Conservation (phyloP, 345 rosid species). For the Citrus cavaleriei region DNA sequence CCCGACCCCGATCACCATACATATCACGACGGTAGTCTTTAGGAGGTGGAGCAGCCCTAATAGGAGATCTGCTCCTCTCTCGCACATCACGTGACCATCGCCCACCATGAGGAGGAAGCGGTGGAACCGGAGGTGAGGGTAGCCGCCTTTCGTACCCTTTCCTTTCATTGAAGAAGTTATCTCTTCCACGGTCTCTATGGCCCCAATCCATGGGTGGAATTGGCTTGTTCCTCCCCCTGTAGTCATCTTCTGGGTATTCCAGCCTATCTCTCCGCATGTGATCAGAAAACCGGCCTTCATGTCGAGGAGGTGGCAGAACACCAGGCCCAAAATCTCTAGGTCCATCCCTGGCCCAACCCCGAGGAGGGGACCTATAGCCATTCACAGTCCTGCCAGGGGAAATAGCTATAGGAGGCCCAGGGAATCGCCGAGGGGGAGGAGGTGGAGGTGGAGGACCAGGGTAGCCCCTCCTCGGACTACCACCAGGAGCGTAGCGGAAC, state of each 20-base stretch:
- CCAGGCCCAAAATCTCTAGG: constrained; percentile 56
- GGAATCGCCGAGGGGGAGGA: constrained; percentile 49
- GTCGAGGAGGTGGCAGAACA: constrained; percentile 57
- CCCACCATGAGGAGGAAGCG: constrained; percentile 37
- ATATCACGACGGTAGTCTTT: constrained; percentile 55
- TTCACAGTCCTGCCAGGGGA: constrained; percentile 62
- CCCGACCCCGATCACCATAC: constrained; percentile 54
- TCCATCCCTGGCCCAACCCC: constrained; percentile 54
- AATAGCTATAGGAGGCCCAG: constrained; percentile 54
- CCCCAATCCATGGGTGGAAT: constrained; percentile 49
- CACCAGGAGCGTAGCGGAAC: constrained; percentile 49
- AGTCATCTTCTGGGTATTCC: constrained; percentile 53
- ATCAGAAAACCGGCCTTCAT: constrained; percentile 57
- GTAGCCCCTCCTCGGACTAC: constrained; percentile 65
- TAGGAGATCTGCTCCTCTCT: constrained; percentile 82
- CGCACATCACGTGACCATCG: constrained; percentile 64
- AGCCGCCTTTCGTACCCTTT: constrained; percentile 52
- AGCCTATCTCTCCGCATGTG: constrained; percentile 50
- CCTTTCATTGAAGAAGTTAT: constrained; percentile 45
- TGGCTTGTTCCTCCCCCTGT: constrained; percentile 56
- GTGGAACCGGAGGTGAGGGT: constrained; percentile 41
- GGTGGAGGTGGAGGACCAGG: constrained; percentile 41
- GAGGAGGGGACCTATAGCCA: constrained; percentile 79
- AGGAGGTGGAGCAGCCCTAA: constrained; percentile 41
- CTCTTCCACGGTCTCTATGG: constrained; percentile 59